Evolutionary conservation across 768 basidiomycete species (phyloP).

Genomic region (Boletus coccyginus): DNA sequence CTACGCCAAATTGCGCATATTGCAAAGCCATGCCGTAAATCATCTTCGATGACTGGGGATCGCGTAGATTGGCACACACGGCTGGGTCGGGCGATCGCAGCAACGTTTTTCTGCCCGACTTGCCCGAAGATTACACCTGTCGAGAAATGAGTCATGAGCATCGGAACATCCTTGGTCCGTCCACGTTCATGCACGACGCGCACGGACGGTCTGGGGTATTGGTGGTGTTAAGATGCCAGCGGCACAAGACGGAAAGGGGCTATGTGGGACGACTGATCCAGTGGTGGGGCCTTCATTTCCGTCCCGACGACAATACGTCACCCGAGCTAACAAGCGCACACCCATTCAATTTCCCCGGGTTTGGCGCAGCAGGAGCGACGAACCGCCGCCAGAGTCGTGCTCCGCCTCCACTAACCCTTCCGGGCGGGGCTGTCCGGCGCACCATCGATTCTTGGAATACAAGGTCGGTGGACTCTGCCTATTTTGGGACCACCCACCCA

Average conservation of each 20-base stretch:
- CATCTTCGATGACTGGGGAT: neutral
- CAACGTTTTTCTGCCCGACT: neutral
- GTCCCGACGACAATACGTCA: slow-evolving; percentile 4
- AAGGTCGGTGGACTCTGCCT: neutral
- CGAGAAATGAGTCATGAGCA: neutral
- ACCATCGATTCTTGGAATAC: neutral
- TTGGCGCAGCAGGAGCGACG: neutral
- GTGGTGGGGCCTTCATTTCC: slow-evolving; percentile 10
- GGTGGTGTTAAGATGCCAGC: neutral
- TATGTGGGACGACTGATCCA: neutral
- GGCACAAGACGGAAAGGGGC: neutral
- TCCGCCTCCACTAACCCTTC: neutral
- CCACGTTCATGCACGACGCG: neutral
- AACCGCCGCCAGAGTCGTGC: neutral
- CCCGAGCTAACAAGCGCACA: neutral
- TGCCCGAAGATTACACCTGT: neutral
- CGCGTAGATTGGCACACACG: neutral
- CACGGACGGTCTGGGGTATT: neutral
- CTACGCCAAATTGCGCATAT: neutral
- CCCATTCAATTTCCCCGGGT: neutral
- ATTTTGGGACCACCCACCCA: neutral
- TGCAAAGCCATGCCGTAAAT: neutral
- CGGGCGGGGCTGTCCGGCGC: neutral
- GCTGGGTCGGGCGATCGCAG: neutral
- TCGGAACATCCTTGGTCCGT: neutral